Evolutionary conservation across 2,329 filamentous ascomycete genomes (phyloP).

Genomic region (Colletotrichum sp.): DNA sequence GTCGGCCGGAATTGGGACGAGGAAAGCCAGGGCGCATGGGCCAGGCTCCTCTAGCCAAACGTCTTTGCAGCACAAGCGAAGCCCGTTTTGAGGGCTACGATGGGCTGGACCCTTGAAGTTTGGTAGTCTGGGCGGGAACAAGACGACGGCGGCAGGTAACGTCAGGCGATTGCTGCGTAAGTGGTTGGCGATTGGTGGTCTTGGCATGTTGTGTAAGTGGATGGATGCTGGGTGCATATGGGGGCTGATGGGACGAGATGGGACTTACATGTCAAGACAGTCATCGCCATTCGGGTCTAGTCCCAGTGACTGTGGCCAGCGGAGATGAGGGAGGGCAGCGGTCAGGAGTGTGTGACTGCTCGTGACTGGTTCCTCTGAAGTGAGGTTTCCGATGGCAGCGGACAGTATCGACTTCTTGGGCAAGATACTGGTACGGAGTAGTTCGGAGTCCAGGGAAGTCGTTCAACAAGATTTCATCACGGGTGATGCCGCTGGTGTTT

Average conservation of each 20-base stretch:
- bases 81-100: background rate
- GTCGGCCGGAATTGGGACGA: background rate
- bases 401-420: background rate
- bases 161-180: background rate
- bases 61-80: background rate
- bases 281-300: background rate
- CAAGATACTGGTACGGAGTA: background rate
- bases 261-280: background rate
- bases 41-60: background rate
- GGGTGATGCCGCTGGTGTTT: background rate
- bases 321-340: background rate
- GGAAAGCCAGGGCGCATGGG: background rate
- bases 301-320: background rate
- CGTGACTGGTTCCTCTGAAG: background rate
- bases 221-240: background rate
- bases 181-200: background rate
- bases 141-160: background rate
- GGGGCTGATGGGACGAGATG: background rate
- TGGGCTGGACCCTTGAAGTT: background rate
- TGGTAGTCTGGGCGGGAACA: background rate
- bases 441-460: background rate
- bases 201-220: background rate
- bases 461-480: background rate
- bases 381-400: background rate
- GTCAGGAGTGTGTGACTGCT: background rate